These are phyloP conservation scores for Lepiota venenata DNA, from an alignment of 768 basidiomycete genomes.

Conservation along the genomic window DNA sequence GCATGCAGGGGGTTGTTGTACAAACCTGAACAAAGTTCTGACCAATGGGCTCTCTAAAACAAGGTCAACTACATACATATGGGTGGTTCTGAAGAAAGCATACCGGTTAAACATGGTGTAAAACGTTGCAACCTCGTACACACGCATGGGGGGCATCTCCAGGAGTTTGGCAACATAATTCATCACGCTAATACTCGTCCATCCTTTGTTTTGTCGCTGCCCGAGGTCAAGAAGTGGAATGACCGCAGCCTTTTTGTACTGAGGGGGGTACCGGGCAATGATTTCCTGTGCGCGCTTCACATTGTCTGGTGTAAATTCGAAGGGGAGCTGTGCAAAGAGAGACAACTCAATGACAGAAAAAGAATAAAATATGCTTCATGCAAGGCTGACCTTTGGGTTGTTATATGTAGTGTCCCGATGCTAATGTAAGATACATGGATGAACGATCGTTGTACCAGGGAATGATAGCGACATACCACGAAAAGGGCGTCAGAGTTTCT, in stretches of 20 bases:
- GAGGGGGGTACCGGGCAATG: constrained; percentile 90
- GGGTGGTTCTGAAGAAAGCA: constrained; percentile 17
- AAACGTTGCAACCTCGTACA: constrained; percentile 98
- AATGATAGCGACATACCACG: constrained; percentile 53
- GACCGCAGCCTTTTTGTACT: constrained; percentile 98
- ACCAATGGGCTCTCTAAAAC: constrained; percentile 83
- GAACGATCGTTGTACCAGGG: constrained; percentile 11
- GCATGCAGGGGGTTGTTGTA: constrained; percentile 98
- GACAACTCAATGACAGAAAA: constrained; percentile 1
- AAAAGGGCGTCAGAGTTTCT: constrained; percentile 82
- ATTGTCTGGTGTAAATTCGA: constrained; percentile 82
- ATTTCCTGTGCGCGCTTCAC: constrained; percentile 83
- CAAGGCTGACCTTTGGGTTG: constrained; percentile 70
- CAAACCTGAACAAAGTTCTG: constrained; percentile 96
- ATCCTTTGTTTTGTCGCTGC: constrained; percentile 97
- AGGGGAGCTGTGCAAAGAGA: constrained; percentile 65
- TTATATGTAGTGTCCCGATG: constrained; percentile 95
- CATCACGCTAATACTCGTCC: constrained; percentile 99
- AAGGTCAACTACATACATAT: constrained; percentile 1
- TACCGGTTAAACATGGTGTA: constrained; percentile 99
- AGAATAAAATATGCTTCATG: neutral
- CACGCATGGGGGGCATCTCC: constrained; percentile 96
- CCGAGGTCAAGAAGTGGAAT: constrained; percentile 96
- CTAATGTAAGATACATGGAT: constrained; percentile 35
- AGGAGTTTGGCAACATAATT: constrained; percentile 94